A percentile compares a stretch with the other conserved stretches of the same genome.
These are phyloP conservation scores for Aureoboletus auriporus DNA, from an alignment of 768 basidiomycete genomes.

Conservation along the genomic window DNA sequence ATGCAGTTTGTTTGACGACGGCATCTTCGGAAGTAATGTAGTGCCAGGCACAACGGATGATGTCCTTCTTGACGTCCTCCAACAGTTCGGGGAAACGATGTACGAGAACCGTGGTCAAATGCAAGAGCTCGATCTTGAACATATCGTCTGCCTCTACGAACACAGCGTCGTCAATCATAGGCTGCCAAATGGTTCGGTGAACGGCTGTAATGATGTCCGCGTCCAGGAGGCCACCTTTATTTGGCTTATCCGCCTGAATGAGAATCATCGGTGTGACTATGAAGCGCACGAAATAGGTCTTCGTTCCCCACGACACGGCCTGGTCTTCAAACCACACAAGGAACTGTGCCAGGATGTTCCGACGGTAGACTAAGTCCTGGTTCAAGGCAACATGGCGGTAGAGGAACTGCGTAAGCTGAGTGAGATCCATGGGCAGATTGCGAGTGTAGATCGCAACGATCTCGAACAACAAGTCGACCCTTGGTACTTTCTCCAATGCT, in stretches of 20 bases:
- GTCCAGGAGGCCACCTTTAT: constrained; percentile 63
- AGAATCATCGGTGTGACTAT: constrained; percentile 85
- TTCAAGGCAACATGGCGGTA: constrained; percentile 80
- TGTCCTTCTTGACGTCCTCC: constrained; percentile 80
- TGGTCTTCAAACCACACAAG: constrained; percentile 76
- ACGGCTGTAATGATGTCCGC: constrained; percentile 65
- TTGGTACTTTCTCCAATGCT: constrained; percentile 62
- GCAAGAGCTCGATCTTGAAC: constrained; percentile 87
- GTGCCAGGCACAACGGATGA: constrained; percentile 92
- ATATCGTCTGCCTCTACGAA: constrained; percentile 71
- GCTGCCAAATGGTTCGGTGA: constrained; percentile 77
- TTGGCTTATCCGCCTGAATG: constrained; percentile 60
- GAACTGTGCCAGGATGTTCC: constrained; percentile 84
- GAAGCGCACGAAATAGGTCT: constrained; percentile 74
- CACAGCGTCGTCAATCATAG: constrained; percentile 52
- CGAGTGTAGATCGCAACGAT: constrained; percentile 78
- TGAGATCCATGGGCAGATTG: constrained; percentile 76
- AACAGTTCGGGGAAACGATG: constrained; percentile 80
- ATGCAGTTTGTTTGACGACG: constrained; percentile 89
- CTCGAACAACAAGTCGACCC: constrained; percentile 87
- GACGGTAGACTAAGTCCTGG: constrained; percentile 62
- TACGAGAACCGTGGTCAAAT: constrained; percentile 85
- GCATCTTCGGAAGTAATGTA: constrained; percentile 83
- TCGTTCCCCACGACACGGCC: constrained; percentile 65
- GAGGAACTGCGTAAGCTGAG: constrained; percentile 77